A percentile compares a stretch with the other conserved stretches of the same genome.
These are phyloP conservation scores for Inga laurina DNA, from an alignment of 306 rosid species.

Conservation along the genomic window DNA sequence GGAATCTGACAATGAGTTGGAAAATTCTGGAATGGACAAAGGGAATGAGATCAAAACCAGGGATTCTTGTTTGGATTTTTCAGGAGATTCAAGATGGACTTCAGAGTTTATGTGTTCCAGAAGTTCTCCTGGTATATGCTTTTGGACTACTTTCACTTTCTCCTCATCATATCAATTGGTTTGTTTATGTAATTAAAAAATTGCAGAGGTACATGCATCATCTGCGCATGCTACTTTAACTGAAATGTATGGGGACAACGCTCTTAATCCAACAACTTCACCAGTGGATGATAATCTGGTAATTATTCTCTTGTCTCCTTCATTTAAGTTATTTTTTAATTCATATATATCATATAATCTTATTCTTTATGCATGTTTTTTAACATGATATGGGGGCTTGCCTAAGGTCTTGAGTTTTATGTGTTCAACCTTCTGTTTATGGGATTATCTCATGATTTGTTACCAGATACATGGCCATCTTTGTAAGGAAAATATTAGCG, in stretches of 20 bases:
- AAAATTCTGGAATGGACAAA: slow-evolving; percentile 38
- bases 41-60: slow-evolving; percentile 38
- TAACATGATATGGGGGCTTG: background rate
- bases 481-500: slow-evolving; percentile 42
- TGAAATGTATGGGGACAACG: slow-evolving; percentile 32
- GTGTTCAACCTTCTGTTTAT: background rate
- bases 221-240: slow-evolving; percentile 44
- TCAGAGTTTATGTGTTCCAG: slow-evolving; percentile 32
- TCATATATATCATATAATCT: background rate
- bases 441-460: slow-evolving; percentile 13
- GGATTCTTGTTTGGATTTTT: slow-evolving; percentile 23
- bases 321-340: background rate
- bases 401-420: background rate
- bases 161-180: slow-evolving; percentile 24
- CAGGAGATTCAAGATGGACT: slow-evolving; percentile 44
- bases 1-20: slow-evolving; percentile 84
- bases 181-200: slow-evolving; percentile 18
- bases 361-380: background rate
- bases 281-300: slow-evolving; percentile 49
- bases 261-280: slow-evolving; percentile 38
- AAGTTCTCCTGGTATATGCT: slow-evolving; percentile 52
- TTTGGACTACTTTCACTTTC: slow-evolving; percentile 15
- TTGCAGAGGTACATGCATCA: slow-evolving; percentile 23
- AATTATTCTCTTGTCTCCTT: background rate
- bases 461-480: slow-evolving; percentile 44